Conservation (phyloP, 176 grass and related monocot genomes). For the Cenchrus purpureus region DNA sequence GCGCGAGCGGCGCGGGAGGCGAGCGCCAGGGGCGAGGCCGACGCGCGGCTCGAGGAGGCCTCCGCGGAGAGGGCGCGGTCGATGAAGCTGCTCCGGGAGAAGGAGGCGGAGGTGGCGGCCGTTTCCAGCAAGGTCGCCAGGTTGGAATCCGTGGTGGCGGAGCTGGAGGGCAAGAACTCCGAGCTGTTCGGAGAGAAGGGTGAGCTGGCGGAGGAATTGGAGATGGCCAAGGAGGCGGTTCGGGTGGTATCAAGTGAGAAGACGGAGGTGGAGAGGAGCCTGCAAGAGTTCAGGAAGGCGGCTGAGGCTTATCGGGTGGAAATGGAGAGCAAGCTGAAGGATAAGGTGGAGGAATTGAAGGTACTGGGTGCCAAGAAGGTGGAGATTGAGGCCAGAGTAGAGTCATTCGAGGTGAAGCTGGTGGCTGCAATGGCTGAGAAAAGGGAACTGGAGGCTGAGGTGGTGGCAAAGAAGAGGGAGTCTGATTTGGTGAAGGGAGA, state of each 20-base stretch:
- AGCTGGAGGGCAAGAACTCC: conserved; percentile 41
- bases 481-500: conserved; percentile 42
- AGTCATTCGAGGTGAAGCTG: conserved; percentile 29
- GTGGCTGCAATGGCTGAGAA: conserved; percentile 8
- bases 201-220: conserved; percentile 31
- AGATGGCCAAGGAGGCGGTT: conserved; percentile 28
- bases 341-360: conserved; percentile 47
- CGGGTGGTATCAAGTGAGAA: conserved; percentile 29
- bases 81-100: conserved; percentile 27
- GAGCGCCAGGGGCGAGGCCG: conserved; percentile 27
- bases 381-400: conserved; percentile 28
- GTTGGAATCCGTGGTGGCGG: conserved; percentile 15
- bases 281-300: conserved; percentile 31
- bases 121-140: conserved; percentile 34
- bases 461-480: conserved; percentile 27
- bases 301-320: not conserved
- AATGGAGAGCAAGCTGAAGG: conserved; percentile 34
- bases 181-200: conserved; percentile 29
- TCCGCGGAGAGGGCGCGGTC: conserved; percentile 21
- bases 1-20: conserved; percentile 24
- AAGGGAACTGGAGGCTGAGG: conserved; percentile 42
- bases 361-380: conserved; percentile 36
- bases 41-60: conserved; percentile 31
- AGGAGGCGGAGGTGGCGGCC: conserved; percentile 48
- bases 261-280: conserved; percentile 20